Evolutionary conservation across 106 monocot genomes (phyloP).

Genomic region (Platanthera guangdongensis): DNA sequence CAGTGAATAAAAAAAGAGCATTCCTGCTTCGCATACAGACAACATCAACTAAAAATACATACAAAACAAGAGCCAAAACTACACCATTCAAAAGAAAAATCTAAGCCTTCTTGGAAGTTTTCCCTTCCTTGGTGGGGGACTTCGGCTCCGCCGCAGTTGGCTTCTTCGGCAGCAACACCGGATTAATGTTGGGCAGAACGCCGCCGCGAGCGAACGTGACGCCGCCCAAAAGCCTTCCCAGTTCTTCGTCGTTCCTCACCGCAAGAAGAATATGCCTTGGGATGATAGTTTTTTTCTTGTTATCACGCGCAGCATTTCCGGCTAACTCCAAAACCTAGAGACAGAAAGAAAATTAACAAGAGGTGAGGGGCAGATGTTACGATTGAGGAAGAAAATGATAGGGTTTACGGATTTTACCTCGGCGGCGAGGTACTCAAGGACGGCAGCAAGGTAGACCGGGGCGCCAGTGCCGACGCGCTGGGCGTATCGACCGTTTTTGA

Average conservation of each 20-base stretch:
- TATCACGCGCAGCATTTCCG: conserved; percentile 17
- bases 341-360: not conserved
- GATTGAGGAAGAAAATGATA: not conserved
- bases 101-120: conserved; percentile 27
- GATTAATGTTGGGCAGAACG: conserved; percentile 49
- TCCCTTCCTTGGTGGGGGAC: conserved; percentile 13
- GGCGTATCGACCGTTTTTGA: conserved; percentile 50
- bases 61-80: not conserved
- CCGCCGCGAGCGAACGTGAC: conserved; percentile 23
- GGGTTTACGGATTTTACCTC: conserved; percentile 22
- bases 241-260: conserved; percentile 13
- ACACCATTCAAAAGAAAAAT: not conserved
- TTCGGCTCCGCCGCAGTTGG: conserved; percentile 14
- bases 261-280: conserved; percentile 11
- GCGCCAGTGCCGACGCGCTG: conserved; percentile 56
- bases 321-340: conserved; percentile 14
- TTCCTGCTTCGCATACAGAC: not conserved
- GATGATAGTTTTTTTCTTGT: conserved; percentile 11
- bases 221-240: conserved; percentile 2
- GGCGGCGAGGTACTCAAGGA: conserved; percentile 62
- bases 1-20: not conserved
- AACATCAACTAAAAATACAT: not conserved
- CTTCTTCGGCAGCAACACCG: conserved; percentile 50
- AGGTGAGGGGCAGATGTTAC: conserved; percentile 11
- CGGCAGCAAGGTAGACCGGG: conserved; percentile 61